Base-by-base conservation (phyloP, 1,139 yeast genomes). In the Lodderomyces orthopsilosis region DNA sequence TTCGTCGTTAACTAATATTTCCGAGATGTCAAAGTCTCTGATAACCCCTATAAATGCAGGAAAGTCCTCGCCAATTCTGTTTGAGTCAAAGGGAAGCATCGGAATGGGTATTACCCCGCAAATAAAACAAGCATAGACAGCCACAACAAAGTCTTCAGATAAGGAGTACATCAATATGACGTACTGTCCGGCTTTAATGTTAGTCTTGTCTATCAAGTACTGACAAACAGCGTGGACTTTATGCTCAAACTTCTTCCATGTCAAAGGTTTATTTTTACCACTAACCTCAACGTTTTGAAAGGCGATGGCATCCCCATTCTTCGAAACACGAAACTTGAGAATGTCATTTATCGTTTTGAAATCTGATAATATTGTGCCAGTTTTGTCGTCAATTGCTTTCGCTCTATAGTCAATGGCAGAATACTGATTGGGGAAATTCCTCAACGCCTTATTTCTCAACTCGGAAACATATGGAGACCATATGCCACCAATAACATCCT, bases 241-340 rank as follows among this genome's bases (percentile, higher is more conserved):
- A 37, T 74, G 74, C 48, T 89, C 97, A 50, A 93, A 83, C 56
- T 85, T 85, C 51, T 80, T 82, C 98, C 98, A 94, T 0, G 96
- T 81, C 35, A 85, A 68, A 1, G 77, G 78, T 47, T 74, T 77
- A 41, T 56, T 77, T 65, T 73, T 78, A n/a, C 66, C 81, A 40
- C 66, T 64, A 36, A 61, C 66, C 39, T 79, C 83, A 12, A 88
- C 74, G 35, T 81, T 79, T 35, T 87, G 83, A 58, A 79, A 89
- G 0, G 98, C 98, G 44, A 85, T 66, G 42, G 88, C 85, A 52
- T 93, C 97, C 0, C 89, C 81, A 39, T 83, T 85, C 40, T 81
- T 79, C 2, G 77, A 70, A 0, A 89, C 84, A 50, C 98, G 73
- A 75, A 90, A 85, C 56, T 85, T 88, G 49, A 93, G 66, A 15